These are phyloP conservation scores for Solanum sejunctum DNA, from an alignment of 257 asterid genomes.

Conservation along the genomic window DNA sequence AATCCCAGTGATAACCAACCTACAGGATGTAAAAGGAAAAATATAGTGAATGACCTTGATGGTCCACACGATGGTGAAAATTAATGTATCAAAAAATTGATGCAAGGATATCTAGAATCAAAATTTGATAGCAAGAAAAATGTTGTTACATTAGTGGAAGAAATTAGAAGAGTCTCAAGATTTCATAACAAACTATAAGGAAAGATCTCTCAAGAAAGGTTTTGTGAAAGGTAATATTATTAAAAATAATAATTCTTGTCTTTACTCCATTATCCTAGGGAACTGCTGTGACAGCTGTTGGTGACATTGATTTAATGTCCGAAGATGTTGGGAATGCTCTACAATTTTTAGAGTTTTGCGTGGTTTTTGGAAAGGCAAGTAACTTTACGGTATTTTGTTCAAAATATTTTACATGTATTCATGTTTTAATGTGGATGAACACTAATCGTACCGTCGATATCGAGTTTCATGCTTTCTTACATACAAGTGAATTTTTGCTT, in stretches of 20 bases:
- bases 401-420: background rate
- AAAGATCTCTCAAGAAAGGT: constrained; percentile 1
- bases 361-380: constrained; percentile 67
- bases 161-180: background rate
- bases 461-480: background rate
- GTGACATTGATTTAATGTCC: too few relatives aligned
- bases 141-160: background rate
- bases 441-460: background rate
- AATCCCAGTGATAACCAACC: constrained; percentile 15
- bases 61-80: constrained; percentile 3
- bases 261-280: constrained; percentile 38
- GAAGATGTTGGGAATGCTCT: constrained; percentile 60
- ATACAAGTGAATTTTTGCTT: background rate
- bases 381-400: background rate
- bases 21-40: constrained; percentile 21
- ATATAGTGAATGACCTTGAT: background rate
- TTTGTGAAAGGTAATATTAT: background rate
- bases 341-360: constrained; percentile 82
- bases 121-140: background rate
- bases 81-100: constrained; percentile 11
- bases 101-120: constrained; percentile 4
- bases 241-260: background rate
- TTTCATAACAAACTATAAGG: background rate
- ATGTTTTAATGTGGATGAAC: background rate
- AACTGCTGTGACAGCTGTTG: constrained; percentile 34